Evolutionary conservation across 2,329 filamentous ascomycete species (phyloP).

Genomic region (Diaporthe destruens): DNA sequence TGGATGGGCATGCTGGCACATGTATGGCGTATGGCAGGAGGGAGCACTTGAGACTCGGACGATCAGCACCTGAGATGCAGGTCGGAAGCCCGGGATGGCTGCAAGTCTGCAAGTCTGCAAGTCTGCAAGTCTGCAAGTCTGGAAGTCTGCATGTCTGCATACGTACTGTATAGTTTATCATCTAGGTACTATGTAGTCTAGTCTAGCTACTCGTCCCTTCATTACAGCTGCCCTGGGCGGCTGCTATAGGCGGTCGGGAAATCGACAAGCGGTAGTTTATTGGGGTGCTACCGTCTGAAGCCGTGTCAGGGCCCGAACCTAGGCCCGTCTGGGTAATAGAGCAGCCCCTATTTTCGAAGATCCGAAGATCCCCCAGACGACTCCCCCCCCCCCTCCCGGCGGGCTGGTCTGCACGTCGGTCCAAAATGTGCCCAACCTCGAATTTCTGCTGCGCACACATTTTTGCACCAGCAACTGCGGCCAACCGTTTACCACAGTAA

Average conservation of each 20-base stretch:
- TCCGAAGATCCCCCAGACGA: constrained; percentile 34
- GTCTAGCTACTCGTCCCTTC: too few relatives aligned
- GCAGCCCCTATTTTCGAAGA: constrained; percentile 17
- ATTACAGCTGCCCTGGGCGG: too few relatives aligned
- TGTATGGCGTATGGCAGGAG: not conserved
- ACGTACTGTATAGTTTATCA: too few relatives aligned
- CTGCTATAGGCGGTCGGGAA: too few relatives aligned
- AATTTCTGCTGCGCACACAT: not conserved
- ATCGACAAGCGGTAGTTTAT: too few relatives aligned
- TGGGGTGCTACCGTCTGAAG: not conserved
- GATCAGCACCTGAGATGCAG: constrained; percentile 3
- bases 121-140: not conserved
- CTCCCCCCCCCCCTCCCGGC: not conserved
- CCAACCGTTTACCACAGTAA: constrained; percentile 31
- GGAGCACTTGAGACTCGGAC: too few relatives aligned
- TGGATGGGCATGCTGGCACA: too few relatives aligned
- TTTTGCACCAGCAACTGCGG: not conserved
- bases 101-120: too few relatives aligned
- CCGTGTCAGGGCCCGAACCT: constrained; percentile 4
- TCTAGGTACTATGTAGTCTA: too few relatives aligned
- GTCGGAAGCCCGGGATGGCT: constrained; percentile 23
- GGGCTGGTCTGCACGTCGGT: constrained; percentile 10
- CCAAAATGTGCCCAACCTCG: constrained; percentile 13
- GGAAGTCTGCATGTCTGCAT: too few relatives aligned
- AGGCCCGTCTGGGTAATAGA: not conserved